Conservation (phyloP, 768 basidiomycete genomes). For the Rickenella mellea region DNA sequence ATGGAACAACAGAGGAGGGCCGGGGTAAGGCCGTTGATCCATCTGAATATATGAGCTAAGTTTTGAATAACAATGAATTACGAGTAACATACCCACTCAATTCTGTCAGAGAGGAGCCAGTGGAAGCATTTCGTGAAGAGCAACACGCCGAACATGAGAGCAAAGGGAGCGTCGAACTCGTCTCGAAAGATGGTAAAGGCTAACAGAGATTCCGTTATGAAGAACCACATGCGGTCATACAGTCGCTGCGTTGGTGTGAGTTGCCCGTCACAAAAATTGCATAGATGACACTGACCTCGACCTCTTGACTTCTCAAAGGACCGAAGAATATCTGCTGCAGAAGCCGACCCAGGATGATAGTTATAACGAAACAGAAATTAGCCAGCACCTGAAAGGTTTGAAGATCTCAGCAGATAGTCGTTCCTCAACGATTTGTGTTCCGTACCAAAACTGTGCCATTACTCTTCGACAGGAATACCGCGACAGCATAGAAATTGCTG, state of each 20-base stretch:
- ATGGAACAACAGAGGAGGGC: slow-evolving; percentile 77
- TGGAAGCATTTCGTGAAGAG: slow-evolving; percentile 97
- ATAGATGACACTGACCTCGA: slow-evolving; percentile 56
- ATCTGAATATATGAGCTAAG: slow-evolving; percentile 44
- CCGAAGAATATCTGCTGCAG: slow-evolving; percentile 91
- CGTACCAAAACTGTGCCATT: slow-evolving; percentile 86
- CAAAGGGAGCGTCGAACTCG: slow-evolving; percentile 88
- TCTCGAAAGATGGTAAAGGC: slow-evolving; percentile 97
- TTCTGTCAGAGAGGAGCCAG: slow-evolving; percentile 90
- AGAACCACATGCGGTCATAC: slow-evolving; percentile 95
- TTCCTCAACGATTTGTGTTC: not conserved
- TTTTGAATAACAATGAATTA: not conserved
- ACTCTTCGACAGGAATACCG: slow-evolving; percentile 88
- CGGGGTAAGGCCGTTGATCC: slow-evolving; percentile 90
- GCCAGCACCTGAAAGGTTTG: slow-evolving; percentile 57
- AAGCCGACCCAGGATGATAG: slow-evolving; percentile 65
- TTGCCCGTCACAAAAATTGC: not conserved
- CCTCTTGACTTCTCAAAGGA: slow-evolving; percentile 72
- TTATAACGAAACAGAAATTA: slow-evolving; percentile 79
- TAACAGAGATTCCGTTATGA: slow-evolving; percentile 90
- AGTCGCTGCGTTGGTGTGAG: slow-evolving; percentile 55
- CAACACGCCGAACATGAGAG: slow-evolving; percentile 88
- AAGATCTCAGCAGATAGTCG: slow-evolving; percentile 4
- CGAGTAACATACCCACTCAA: slow-evolving; percentile 77
- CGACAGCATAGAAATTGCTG: slow-evolving; percentile 90